Evolutionary conservation across 164 flowering plant genomes (phyloP), one percentile per base, ranked within the genome.

Genomic region (Buxus sempervirens): DNA sequence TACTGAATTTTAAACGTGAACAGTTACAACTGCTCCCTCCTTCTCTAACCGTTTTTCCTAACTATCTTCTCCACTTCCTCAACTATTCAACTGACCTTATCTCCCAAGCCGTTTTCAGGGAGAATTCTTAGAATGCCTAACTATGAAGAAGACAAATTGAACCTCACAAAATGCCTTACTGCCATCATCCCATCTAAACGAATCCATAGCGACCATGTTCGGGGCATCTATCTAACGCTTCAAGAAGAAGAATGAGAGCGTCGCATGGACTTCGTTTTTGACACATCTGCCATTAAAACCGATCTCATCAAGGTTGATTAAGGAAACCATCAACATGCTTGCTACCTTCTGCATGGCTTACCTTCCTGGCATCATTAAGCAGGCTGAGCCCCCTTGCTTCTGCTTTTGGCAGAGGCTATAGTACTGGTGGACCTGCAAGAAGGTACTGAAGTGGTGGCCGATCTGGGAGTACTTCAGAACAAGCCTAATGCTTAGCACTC

Each of bases 231-330:
- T 0, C 70, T 88, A 65, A 88, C 86, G 75, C 84, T 88, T 13
- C 93, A 88, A 58, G 93, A 88, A 57, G 93, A 88, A 48, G 93
- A 88, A 79, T 80, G 93, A 6, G 93, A 88, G 77, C 79, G 93
- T 13, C 85, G 93, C 57, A 88, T 88, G 93, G 93, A 88, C 78
- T 88, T 85, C 64, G 93, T 86, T 20, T 90, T 90, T 12, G 93
- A 86, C 1, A 85, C n/a, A n/a, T n/a, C n/a, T n/a, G n/a, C n/a
- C n/a, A n/a, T n/a, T n/a, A n/a, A n/a, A n/a, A n/a, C n/a, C n/a
- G n/a, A n/a, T n/a, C n/a, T n/a, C n/a, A n/a, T n/a, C n/a, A n/a
- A n/a, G n/a, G n/a, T n/a, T n/a, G 78, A 74, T 88, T 60, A 86
- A 86, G 78, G 93, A 88, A 73, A 88, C 93, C 51, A 68, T 86